These are phyloP conservation scores for Trichoderma sp. DNA, from an alignment of 2,329 filamentous ascomycete genomes.

Conservation along the genomic window DNA sequence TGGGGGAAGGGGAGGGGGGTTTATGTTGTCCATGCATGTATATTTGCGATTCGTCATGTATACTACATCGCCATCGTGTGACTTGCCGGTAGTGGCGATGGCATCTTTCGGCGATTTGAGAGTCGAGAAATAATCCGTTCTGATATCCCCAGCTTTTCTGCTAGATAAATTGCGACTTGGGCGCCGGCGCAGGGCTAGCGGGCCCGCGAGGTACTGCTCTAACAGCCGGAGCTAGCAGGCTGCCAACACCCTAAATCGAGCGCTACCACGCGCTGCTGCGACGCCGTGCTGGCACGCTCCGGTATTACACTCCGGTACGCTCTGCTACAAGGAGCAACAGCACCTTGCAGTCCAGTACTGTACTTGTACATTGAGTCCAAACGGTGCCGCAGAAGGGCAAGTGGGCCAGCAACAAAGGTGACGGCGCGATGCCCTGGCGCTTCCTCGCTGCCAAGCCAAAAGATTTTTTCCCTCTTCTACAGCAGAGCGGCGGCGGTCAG, in stretches of 20 bases:
- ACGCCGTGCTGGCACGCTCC: neutral
- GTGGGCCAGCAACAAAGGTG: conserved; percentile 10
- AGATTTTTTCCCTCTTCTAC: neutral
- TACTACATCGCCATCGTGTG: conserved; percentile 10
- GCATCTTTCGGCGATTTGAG: neutral
- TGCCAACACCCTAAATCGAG: neutral
- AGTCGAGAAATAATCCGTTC: neutral
- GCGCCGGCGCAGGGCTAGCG: neutral
- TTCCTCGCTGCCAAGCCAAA: neutral
- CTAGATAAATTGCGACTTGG: conserved; percentile 1
- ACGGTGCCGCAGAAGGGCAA: conserved; percentile 19
- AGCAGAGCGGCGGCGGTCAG: conserved; percentile 5
- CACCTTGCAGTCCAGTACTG: too few species aligned
- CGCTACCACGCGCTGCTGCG: neutral
- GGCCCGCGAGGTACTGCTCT: neutral
- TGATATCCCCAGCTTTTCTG: neutral
- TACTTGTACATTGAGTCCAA: too few species aligned
- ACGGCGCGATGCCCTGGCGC: conserved; percentile 3
- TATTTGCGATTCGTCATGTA: conserved; percentile 19
- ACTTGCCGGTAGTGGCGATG: conserved; percentile 8
- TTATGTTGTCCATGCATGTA: conserved; percentile 19
- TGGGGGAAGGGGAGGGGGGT: neutral
- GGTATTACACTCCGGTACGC: neutral
- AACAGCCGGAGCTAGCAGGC: neutral
- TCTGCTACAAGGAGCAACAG: neutral